These are phyloP conservation scores for Kazachstania sp. DNA, from an alignment of 1,139 yeast genomes.

Conservation along the genomic window DNA sequence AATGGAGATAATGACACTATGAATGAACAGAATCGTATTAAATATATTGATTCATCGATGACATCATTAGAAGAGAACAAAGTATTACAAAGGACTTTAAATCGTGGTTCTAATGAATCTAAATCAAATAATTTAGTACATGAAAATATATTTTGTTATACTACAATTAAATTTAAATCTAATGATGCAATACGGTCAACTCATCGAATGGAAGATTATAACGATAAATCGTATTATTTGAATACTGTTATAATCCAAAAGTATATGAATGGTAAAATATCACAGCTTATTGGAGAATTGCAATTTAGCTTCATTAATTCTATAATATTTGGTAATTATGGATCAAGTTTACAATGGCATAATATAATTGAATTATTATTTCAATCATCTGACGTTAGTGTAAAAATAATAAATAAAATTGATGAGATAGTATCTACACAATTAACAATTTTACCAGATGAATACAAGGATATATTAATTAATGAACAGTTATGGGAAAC, in stretches of 20 bases:
- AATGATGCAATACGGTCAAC: conserved; percentile 31
- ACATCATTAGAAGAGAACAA: conserved; percentile 37
- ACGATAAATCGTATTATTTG: conserved; percentile 41
- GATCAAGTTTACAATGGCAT: conserved; percentile 41
- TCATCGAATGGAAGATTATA: conserved; percentile 33
- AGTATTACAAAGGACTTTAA: conserved; percentile 28
- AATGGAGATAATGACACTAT: background rate
- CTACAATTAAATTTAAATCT: conserved; percentile 33
- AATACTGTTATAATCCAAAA: conserved; percentile 23
- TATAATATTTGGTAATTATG: conserved; percentile 38
- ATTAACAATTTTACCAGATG: conserved; percentile 33
- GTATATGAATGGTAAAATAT: conserved; percentile 17
- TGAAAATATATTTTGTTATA: conserved; percentile 29
- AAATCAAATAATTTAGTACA: background rate
- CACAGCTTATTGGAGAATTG: conserved; percentile 34
- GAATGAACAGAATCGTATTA: background rate
- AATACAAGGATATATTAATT: conserved; percentile 30
- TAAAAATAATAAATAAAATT: conserved; percentile 19
- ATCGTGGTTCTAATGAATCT: too few relatives aligned
- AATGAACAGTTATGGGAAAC: conserved; percentile 14
- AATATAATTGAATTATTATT: conserved; percentile 32
- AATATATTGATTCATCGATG: conserved; percentile 32
- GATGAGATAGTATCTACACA: conserved; percentile 29
- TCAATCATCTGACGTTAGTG: conserved; percentile 23
- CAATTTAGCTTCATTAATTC: conserved; percentile 35